Percentiles rank a stretch among this genome's conserved stretches.
Conservation (phyloP, 2,329 filamentous ascomycete species). For the Aspergillus phoenicis region DNA sequence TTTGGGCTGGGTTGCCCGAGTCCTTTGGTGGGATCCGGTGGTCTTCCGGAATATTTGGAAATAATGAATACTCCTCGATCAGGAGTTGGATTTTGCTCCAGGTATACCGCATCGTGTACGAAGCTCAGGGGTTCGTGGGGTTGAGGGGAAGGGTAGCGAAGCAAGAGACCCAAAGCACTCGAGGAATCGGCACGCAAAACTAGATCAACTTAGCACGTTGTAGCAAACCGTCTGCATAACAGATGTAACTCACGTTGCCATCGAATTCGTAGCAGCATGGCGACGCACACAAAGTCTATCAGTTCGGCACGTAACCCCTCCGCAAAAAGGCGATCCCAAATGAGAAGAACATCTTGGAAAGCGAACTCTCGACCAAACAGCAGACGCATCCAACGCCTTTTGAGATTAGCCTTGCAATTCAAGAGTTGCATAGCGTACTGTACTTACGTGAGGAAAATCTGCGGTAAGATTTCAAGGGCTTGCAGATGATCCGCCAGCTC, state of each 20-base stretch:
- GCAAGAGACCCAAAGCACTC: constrained; percentile 74
- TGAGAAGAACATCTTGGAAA: constrained; percentile 76
- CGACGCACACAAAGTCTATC: constrained; percentile 87
- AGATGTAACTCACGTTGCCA: constrained; percentile 71
- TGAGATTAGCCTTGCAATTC: constrained; percentile 16
- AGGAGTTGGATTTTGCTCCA: constrained; percentile 47
- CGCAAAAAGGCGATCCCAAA: constrained; percentile 93
- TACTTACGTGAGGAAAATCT: constrained; percentile 88
- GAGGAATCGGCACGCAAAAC: constrained; percentile 89
- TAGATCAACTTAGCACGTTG: constrained; percentile 36
- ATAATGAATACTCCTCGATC: constrained; percentile 49
- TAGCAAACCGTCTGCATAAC: constrained; percentile 13
- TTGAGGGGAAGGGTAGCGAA: constrained; percentile 76
- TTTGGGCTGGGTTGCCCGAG: constrained; percentile 25
- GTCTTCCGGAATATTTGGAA: constrained; percentile 50
- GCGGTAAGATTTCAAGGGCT: constrained; percentile 85
- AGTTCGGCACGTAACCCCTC: constrained; percentile 78
- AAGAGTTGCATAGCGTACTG: neutral
- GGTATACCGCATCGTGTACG: constrained; percentile 75
- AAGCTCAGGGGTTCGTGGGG: constrained; percentile 74
- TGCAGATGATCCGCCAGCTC: constrained; percentile 79
- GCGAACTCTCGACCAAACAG: constrained; percentile 92
- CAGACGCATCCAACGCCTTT: constrained; percentile 80
- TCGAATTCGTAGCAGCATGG: constrained; percentile 88
- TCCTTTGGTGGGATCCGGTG: constrained; percentile 38